A percentile compares a stretch with the other conserved stretches of the same genome.
Conservation (phyloP, 768 basidiomycete species). For the Sarcomyxa edulis region DNA sequence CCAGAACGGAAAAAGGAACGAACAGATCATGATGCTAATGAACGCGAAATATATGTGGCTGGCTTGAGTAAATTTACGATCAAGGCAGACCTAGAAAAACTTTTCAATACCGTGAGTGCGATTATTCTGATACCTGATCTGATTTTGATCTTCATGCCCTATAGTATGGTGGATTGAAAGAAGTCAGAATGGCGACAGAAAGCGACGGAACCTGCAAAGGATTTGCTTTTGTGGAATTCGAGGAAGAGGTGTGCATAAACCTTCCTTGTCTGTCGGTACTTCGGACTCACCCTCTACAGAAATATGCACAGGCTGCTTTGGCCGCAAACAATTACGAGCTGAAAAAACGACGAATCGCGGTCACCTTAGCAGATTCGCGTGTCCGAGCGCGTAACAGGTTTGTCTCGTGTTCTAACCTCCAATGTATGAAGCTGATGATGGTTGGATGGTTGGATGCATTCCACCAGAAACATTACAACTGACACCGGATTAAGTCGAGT, state of each 20-base stretch:
- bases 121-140: constrained; percentile 5
- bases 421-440: background rate
- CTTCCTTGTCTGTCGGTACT: background rate
- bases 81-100: constrained; percentile 68
- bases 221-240: constrained; percentile 91
- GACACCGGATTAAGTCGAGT: constrained; percentile 53
- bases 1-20: constrained; percentile 86
- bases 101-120: constrained; percentile 68
- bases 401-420: constrained; percentile 9
- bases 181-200: constrained; percentile 73
- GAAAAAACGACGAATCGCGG: constrained; percentile 85
- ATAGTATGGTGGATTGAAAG: constrained; percentile 84
- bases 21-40: constrained; percentile 82
- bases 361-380: constrained; percentile 79
- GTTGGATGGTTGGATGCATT: no score
- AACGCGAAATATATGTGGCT: constrained; percentile 83
- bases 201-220: constrained; percentile 70
- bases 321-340: constrained; percentile 83
- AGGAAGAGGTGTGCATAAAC: constrained; percentile 59
- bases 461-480: constrained; percentile 31
- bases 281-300: constrained; percentile 30
- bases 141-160: background rate
- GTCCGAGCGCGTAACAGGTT: constrained; percentile 51
- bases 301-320: constrained; percentile 65
- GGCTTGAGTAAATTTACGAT: constrained; percentile 77